A percentile compares a stretch with the other conserved stretches of the same genome.
Conservation (phyloP, 306 rosid species). For the Gynostemma pentaphyllum region DNA sequence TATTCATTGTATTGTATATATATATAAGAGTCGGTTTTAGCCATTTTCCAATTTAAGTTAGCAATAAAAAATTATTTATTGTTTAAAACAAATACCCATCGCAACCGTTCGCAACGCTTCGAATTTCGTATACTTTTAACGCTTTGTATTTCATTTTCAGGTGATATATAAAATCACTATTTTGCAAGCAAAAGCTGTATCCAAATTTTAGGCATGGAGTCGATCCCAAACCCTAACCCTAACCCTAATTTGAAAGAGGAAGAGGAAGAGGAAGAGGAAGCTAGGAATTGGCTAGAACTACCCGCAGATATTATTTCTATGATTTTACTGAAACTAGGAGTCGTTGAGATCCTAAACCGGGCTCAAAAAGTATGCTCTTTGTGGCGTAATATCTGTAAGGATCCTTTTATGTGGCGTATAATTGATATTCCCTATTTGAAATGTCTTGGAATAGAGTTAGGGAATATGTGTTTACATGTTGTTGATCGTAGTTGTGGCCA, state of each 20-base stretch:
- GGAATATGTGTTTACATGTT: constrained; percentile 31
- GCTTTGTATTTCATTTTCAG: no score
- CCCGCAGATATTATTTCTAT: constrained; percentile 33
- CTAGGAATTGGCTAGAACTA: constrained; percentile 1
- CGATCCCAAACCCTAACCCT: no score
- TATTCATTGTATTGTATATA: no score
- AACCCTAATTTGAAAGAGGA: no score
- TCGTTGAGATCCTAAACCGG: constrained; percentile 22
- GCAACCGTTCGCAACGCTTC: no score
- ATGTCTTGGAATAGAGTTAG: background rate
- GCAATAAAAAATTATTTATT: no score
- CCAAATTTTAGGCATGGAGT: background rate
- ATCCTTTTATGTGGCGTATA: constrained; percentile 42
- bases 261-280: background rate
- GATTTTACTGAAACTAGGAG: constrained; percentile 33
- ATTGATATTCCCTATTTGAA: constrained; percentile 28
- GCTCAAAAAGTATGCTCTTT: constrained; percentile 35
- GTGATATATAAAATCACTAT: no score
- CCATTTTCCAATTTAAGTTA: no score
- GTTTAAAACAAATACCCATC: no score
- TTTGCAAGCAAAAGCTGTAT: no score
- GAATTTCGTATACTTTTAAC: no score
- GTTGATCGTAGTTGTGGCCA: constrained; percentile 40
- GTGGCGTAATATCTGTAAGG: constrained; percentile 47
- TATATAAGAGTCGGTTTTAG: no score